Conservation (phyloP, 2,329 filamentous ascomycete genomes). For the Amesomyces nigricolor region DNA sequence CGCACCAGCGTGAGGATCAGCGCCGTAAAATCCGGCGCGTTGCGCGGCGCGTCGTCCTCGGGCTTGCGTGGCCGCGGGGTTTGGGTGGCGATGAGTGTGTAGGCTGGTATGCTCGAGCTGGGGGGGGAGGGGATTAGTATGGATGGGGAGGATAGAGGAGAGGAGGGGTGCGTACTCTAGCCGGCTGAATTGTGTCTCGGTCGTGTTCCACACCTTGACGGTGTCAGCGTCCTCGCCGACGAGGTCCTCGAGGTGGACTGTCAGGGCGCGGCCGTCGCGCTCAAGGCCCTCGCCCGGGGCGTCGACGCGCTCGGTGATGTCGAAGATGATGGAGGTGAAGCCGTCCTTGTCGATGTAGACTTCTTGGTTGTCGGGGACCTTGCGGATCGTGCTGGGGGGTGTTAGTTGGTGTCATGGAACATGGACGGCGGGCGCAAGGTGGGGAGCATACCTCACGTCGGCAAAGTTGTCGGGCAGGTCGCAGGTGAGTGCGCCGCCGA, state of each 20-base stretch:
- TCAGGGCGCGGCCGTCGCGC: slow-evolving; percentile 64
- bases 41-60: slow-evolving; percentile 26
- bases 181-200: slow-evolving; percentile 52
- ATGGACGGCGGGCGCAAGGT: background rate
- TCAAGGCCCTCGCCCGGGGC: slow-evolving; percentile 45
- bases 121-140: background rate
- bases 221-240: slow-evolving; percentile 58
- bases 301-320: slow-evolving; percentile 78
- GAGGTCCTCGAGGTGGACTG: slow-evolving; percentile 63
- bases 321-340: slow-evolving; percentile 82
- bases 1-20: slow-evolving; percentile 74
- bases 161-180: slow-evolving; percentile 52
- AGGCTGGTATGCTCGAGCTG: slow-evolving; percentile 52
- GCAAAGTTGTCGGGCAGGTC: slow-evolving; percentile 63
- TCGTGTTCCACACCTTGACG: slow-evolving; percentile 62
- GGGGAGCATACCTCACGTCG: slow-evolving; percentile 60
- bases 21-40: slow-evolving; percentile 59
- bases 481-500: slow-evolving; percentile 64
- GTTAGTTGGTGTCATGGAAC: background rate
- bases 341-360: slow-evolving; percentile 80
- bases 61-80: slow-evolving; percentile 34
- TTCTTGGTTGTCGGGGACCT: slow-evolving; percentile 85
- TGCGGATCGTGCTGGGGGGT: slow-evolving; percentile 56
- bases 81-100: slow-evolving; percentile 65
- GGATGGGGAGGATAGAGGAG: too few relatives aligned